Evolutionary conservation across 306 rosid species (phyloP).

Genomic region (Inga leiocalycina): DNA sequence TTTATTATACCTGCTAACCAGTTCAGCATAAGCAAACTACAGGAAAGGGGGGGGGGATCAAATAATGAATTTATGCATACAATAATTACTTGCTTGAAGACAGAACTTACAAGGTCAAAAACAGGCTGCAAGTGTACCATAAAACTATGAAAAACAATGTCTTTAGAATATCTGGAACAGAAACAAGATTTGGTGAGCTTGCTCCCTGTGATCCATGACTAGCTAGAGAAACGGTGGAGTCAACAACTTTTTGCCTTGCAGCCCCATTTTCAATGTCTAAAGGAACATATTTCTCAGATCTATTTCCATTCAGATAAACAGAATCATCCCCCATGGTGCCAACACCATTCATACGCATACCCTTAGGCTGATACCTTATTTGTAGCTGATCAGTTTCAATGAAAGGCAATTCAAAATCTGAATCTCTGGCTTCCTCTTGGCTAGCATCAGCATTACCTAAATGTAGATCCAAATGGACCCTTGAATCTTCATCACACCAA

Average conservation of each 20-base stretch:
- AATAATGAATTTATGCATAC: background rate
- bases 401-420: constrained; percentile 64
- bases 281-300: constrained; percentile 59
- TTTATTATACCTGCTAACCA: constrained; percentile 84
- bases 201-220: constrained; percentile 38
- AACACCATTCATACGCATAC: constrained; percentile 49
- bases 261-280: constrained; percentile 65
- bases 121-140: constrained; percentile 94
- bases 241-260: constrained; percentile 42
- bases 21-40: constrained; percentile 26
- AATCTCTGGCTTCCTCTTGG: constrained; percentile 45
- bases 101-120: constrained; percentile 91
- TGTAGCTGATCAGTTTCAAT: constrained; percentile 48
- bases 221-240: constrained; percentile 38
- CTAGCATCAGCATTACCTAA: constrained; percentile 45
- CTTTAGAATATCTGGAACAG: constrained; percentile 64
- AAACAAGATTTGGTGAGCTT: constrained; percentile 45
- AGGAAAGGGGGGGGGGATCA: background rate
- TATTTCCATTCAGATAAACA: constrained; percentile 45
- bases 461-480: constrained; percentile 41
- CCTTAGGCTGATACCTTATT: constrained; percentile 47
- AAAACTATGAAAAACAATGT: constrained; percentile 78
- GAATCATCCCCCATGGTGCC: constrained; percentile 57
- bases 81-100: constrained; percentile 21
- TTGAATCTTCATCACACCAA: constrained; percentile 70